Percentiles rank a stretch among this genome's conserved stretches.
Conservation (phyloP, 2,329 filamentous ascomycete species). For the Calonectria montana region DNA sequence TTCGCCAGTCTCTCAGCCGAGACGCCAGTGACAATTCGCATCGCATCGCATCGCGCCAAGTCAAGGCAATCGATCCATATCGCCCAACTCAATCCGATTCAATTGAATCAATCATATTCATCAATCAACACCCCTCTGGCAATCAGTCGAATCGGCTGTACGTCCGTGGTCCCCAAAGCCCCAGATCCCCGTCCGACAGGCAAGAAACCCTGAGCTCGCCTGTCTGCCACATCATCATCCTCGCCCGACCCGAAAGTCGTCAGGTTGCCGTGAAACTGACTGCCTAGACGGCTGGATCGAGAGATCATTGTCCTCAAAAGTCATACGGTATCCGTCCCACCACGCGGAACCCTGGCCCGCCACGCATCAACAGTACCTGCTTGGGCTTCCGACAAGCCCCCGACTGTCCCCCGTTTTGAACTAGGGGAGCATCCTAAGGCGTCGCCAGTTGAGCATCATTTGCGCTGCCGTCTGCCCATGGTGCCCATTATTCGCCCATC, state of each 20-base stretch:
- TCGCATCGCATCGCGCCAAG: constrained; percentile 18
- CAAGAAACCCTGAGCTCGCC: constrained; percentile 27
- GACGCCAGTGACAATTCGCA: constrained; percentile 19
- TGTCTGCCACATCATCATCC: constrained; percentile 40
- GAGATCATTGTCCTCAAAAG: constrained; percentile 38
- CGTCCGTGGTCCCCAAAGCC: constrained; percentile 30
- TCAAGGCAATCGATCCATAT: constrained; percentile 13
- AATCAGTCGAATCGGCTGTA: constrained; percentile 33
- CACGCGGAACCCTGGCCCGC: constrained; percentile 33
- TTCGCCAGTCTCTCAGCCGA: neutral
- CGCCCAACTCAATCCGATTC: constrained; percentile 12
- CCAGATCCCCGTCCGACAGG: constrained; percentile 31
- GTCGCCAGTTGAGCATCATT: constrained; percentile 36
- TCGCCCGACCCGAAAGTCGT: constrained; percentile 37
- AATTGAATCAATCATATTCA: constrained; percentile 29
- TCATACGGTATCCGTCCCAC: constrained; percentile 44
- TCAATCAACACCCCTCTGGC: constrained; percentile 25
- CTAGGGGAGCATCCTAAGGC: constrained; percentile 17
- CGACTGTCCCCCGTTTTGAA: constrained; percentile 20
- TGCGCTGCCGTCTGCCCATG: constrained; percentile 30
- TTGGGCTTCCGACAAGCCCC: constrained; percentile 22
- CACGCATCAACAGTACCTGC: constrained; percentile 25
- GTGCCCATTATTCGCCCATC: constrained; percentile 34
- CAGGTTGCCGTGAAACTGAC: constrained; percentile 36
- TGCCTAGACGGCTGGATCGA: constrained; percentile 33